Conservation (phyloP, 2,329 filamentous ascomycete genomes). For the Lecanicillium sp. region DNA sequence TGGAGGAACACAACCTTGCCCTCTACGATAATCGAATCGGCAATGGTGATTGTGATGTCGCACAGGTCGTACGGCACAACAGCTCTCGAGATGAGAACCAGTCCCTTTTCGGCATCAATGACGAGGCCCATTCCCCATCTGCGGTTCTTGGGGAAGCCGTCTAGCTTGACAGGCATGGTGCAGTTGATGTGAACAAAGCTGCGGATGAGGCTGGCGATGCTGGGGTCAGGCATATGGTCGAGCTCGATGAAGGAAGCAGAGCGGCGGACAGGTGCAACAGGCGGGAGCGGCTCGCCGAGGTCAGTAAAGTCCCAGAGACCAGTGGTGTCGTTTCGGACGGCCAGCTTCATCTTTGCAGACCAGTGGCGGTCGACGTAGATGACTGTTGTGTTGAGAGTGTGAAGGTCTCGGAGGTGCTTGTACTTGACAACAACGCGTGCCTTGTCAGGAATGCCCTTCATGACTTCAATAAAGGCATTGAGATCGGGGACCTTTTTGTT, state of each 20-base stretch:
- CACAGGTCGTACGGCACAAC: slow-evolving; percentile 95
- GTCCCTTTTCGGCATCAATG: slow-evolving; percentile 92
- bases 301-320: slow-evolving; percentile 94
- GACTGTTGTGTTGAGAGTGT: slow-evolving; percentile 89
- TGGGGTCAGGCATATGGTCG: slow-evolving; percentile 79
- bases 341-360: slow-evolving; percentile 90
- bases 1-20: slow-evolving; percentile 95
- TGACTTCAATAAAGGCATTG: slow-evolving; percentile 82
- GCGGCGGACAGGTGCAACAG: slow-evolving; percentile 62
- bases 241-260: slow-evolving; percentile 90
- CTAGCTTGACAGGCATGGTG: slow-evolving; percentile 90
- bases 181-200: slow-evolving; percentile 94
- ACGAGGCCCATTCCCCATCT: slow-evolving; percentile 95
- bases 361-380: slow-evolving; percentile 92
- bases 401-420: slow-evolving; percentile 89
- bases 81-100: slow-evolving; percentile 89
- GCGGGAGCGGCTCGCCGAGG: slow-evolving; percentile 72
- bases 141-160: slow-evolving; percentile 92
- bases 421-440: slow-evolving; percentile 89
- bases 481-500: slow-evolving; percentile 87
- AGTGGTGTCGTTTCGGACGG: slow-evolving; percentile 80
- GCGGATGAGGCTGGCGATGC: slow-evolving; percentile 86
- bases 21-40: slow-evolving; percentile 90
- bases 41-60: slow-evolving; percentile 93
- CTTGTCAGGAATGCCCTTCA: slow-evolving; percentile 76